Conservation (phyloP, 257 asterid genomes). For the Solanum tarijense region DNA sequence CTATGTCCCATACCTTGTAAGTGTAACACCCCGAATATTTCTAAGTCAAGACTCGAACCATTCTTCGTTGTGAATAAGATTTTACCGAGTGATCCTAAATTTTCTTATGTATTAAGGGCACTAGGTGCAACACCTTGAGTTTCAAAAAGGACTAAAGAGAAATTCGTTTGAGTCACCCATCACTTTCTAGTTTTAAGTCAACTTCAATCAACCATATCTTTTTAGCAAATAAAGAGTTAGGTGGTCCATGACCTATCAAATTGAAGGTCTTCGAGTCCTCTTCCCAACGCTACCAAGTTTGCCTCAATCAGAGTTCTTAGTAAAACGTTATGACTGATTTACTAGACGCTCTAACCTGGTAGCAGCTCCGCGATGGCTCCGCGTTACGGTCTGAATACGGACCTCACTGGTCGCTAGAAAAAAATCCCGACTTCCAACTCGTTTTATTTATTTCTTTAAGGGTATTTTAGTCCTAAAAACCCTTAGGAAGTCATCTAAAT, state of each 20-base stretch:
- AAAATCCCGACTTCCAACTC: not conserved
- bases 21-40: not conserved
- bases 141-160: not conserved
- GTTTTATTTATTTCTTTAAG: not conserved
- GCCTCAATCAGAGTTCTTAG: not conserved
- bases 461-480: not conserved
- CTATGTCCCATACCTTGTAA: not conserved
- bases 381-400: not conserved
- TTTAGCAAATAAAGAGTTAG: not conserved
- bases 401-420: not conserved
- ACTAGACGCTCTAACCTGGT: not conserved
- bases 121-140: not conserved
- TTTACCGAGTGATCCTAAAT: not conserved
- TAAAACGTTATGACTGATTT: not conserved
- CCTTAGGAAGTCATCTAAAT: not conserved
- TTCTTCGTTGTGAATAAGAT: not conserved
- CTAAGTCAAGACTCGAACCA: not conserved
- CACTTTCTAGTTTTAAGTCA: not conserved
- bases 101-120: not conserved
- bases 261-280: not conserved
- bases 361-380: not conserved
- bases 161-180: not conserved
- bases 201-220: not conserved
- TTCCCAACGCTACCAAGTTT: not conserved
- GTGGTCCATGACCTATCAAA: not conserved